Percentiles rank a stretch among this genome's conserved stretches.
phyloP scores from a whole-genome alignment of 768 basidiomycete species.

The Pleurotus citrinopileatus region DNA sequence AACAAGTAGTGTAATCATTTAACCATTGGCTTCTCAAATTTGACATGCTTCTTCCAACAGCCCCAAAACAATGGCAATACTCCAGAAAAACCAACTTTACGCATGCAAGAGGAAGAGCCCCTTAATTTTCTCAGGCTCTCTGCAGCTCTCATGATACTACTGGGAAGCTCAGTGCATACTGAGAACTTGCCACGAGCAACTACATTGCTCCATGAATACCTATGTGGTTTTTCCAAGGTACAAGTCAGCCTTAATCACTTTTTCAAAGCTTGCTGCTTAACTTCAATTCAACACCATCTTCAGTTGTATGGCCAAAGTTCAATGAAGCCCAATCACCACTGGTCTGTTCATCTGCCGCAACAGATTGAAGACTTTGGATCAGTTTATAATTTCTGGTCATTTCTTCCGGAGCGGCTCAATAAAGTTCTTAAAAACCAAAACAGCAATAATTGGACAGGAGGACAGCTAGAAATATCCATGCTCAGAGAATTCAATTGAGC shows the following conservation, averaged over 20 bases:
- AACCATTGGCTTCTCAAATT: too few species aligned
- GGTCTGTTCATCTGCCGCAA: constrained; percentile 20
- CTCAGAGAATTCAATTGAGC: constrained; percentile 22
- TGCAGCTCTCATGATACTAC: constrained; percentile 17
- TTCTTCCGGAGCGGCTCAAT: constrained; percentile 25
- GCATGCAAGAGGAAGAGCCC: constrained; percentile 15
- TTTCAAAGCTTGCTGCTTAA: not conserved
- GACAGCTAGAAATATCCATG: constrained; percentile 27
- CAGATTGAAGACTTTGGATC: constrained; percentile 24
- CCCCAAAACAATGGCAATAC: too few species aligned
- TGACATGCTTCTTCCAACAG: too few species aligned
- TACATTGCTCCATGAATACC: constrained; percentile 10
- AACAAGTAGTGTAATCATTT: too few species aligned
- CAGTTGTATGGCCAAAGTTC: constrained; percentile 21
- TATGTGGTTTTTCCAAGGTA: constrained; percentile 10
- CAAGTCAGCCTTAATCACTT: too few species aligned
- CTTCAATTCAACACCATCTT: not conserved
- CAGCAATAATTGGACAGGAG: constrained; percentile 24
- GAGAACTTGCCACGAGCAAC: constrained; percentile 6
- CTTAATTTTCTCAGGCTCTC: constrained; percentile 19
- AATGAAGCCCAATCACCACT: constrained; percentile 30
- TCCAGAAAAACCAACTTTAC: not conserved
- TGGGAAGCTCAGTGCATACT: constrained; percentile 11
- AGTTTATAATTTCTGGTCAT: constrained; percentile 27
- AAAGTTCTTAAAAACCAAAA: constrained; percentile 26